phyloP scores from a whole-genome alignment of 495 filamentous ascomycete species.

The Letharia lupina region DNA sequence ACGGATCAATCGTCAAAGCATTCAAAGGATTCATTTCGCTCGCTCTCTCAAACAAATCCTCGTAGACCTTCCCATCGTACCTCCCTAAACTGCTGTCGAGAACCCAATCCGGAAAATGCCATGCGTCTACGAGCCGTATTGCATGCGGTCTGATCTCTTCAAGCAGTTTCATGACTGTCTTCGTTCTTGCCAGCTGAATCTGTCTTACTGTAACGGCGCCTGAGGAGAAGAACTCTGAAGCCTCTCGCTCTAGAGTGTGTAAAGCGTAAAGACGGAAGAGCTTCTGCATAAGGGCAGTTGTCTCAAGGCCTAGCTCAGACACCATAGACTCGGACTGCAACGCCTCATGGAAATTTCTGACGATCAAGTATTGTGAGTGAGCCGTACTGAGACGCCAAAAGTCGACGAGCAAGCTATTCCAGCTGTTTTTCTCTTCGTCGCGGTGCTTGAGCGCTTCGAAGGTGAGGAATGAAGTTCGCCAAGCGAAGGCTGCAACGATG shows the following conservation, averaged over 20 bases:
- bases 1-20: conserved; percentile 56
- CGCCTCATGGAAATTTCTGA: conserved; percentile 65
- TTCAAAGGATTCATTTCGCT: conserved; percentile 62
- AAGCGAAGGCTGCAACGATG: conserved; percentile 60
- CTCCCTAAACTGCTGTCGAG: conserved; percentile 56
- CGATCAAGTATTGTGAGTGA: conserved; percentile 60
- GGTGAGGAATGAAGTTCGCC: conserved; percentile 59
- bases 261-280: conserved; percentile 60
- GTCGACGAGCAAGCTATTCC: conserved; percentile 64
- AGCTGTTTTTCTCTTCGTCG: conserved; percentile 58
- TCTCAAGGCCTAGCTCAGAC: conserved; percentile 43
- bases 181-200: conserved; percentile 52
- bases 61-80: conserved; percentile 59
- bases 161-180: conserved; percentile 53
- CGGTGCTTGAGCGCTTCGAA: conserved; percentile 65
- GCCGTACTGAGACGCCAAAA: conserved; percentile 64
- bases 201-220: conserved; percentile 55
- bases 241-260: conserved; percentile 57
- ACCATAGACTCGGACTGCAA: conserved; percentile 42
- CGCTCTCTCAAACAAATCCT: conserved; percentile 58
- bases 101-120: conserved; percentile 63
- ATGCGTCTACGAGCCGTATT: conserved; percentile 55
- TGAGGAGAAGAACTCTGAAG: conserved; percentile 57
- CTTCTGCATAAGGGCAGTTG: conserved; percentile 45
- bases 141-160: conserved; percentile 61